These are phyloP conservation scores for Colletotrichum sp. DNA, from an alignment of 2,329 filamentous ascomycete genomes.

Conservation along the genomic window DNA sequence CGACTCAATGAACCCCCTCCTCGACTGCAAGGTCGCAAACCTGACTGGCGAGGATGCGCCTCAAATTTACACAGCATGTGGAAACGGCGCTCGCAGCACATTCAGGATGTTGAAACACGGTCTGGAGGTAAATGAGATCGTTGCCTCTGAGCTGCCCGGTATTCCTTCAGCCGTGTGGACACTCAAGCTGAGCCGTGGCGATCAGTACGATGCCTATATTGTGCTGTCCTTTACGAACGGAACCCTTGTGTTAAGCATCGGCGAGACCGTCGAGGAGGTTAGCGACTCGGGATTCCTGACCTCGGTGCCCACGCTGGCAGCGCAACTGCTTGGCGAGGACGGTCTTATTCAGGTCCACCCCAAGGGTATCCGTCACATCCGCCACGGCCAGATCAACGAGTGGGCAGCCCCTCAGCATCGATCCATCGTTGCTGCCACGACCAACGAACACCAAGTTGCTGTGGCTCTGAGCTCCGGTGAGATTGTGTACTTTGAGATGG, in stretches of 20 bases:
- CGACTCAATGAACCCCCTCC: conserved; percentile 86
- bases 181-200: conserved; percentile 80
- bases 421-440: conserved; percentile 92
- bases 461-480: conserved; percentile 95
- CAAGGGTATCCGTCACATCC: conserved; percentile 93
- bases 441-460: conserved; percentile 91
- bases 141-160: conserved; percentile 89
- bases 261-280: conserved; percentile 95
- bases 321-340: conserved; percentile 93
- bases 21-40: conserved; percentile 92
- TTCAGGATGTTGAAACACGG: conserved; percentile 95
- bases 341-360: conserved; percentile 93
- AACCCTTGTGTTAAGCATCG: conserved; percentile 92
- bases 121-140: conserved; percentile 90
- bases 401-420: conserved; percentile 94
- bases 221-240: conserved; percentile 91
- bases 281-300: conserved; percentile 92
- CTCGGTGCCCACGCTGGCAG: conserved; percentile 86
- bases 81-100: conserved; percentile 84
- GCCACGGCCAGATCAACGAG: conserved; percentile 80
- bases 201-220: conserved; percentile 93
- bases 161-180: conserved; percentile 96
- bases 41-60: conserved; percentile 91
- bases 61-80: conserved; percentile 93
- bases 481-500: conserved; percentile 98